Conservation (phyloP, 352 stramenopile species). For the Phytophthora hibernalis region DNA sequence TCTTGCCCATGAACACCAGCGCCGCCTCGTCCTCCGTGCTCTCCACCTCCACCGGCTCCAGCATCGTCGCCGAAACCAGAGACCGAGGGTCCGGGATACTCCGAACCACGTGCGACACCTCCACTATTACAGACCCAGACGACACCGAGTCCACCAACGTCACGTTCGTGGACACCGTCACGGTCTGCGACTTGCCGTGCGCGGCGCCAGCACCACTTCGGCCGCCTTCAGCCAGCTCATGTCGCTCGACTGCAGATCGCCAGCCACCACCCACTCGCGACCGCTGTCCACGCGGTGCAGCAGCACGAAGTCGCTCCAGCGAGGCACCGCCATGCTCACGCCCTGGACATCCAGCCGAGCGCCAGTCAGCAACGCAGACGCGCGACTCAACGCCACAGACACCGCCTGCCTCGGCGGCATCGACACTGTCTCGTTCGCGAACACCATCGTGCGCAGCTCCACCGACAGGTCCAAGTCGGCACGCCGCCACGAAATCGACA, state of each 20-base stretch:
- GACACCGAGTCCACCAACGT: too few relatives aligned
- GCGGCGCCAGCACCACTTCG: too few relatives aligned
- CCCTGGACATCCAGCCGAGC: constrained; percentile 6
- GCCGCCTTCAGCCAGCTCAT: too few relatives aligned
- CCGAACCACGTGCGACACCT: too few relatives aligned
- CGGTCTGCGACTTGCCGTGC: constrained; percentile 30
- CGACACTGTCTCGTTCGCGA: constrained; percentile 34
- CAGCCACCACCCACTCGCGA: constrained; percentile 17
- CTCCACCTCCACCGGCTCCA: too few relatives aligned
- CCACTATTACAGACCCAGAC: too few relatives aligned
- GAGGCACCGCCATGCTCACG: constrained; percentile 17
- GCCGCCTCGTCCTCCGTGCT: too few relatives aligned
- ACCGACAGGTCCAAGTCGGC: constrained; percentile 10
- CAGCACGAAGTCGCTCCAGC: constrained; percentile 19
- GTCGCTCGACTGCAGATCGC: constrained; percentile 23
- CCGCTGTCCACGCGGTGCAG: constrained; percentile 5
- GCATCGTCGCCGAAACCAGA: too few relatives aligned
- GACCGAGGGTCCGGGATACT: too few relatives aligned
- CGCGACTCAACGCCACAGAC: constrained; percentile 21
- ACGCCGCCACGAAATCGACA: constrained; percentile 11
- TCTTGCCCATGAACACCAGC: too few relatives aligned
- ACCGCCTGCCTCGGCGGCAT: constrained; percentile 27
- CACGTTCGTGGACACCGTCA: constrained; percentile 39
- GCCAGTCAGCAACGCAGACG: constrained; percentile 15
- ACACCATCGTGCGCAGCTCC: constrained; percentile 10